Evolutionary conservation across 2,329 filamentous ascomycete genomes (phyloP).

Genomic region (Monosporascus sp.): DNA sequence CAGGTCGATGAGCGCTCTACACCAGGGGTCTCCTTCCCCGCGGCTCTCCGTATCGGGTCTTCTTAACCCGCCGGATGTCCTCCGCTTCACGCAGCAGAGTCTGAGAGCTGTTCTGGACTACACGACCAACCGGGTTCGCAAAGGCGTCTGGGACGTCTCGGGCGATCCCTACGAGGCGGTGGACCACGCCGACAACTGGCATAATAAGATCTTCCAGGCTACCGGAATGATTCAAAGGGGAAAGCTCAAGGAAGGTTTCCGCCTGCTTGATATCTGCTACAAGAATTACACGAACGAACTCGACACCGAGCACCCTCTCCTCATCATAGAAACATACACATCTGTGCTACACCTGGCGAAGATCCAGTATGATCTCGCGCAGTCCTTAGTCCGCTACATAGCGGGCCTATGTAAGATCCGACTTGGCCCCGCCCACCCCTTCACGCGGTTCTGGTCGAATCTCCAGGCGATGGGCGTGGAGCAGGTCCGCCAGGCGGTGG

Average conservation of each 20-base stretch:
- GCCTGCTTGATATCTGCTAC: background rate
- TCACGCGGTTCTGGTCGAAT: conserved; percentile 2
- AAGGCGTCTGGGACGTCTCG: background rate
- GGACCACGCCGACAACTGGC: background rate
- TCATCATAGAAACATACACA: background rate
- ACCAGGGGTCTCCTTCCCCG: background rate
- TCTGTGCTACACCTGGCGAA: conserved; percentile 1
- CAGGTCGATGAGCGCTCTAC: background rate
- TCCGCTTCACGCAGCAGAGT: background rate
- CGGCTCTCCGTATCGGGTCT: background rate
- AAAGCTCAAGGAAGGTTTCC: background rate
- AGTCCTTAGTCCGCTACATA: conserved; percentile 5
- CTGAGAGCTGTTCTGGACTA: background rate
- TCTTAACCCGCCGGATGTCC: background rate
- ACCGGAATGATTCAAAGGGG: background rate
- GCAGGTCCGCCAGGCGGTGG: background rate
- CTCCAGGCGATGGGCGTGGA: conserved; percentile 1
- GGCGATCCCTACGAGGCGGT: background rate
- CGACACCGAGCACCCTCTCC: conserved; percentile 1
- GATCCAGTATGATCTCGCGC: background rate
- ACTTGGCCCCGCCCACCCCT: conserved; percentile 4
- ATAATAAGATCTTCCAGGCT: background rate
- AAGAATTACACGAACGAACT: background rate
- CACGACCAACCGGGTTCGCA: background rate
- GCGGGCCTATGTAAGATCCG: conserved; percentile 1